These are phyloP conservation scores for Penicillium sp. DNA, from an alignment of 2,329 filamentous ascomycete species.

Conservation along the genomic window DNA sequence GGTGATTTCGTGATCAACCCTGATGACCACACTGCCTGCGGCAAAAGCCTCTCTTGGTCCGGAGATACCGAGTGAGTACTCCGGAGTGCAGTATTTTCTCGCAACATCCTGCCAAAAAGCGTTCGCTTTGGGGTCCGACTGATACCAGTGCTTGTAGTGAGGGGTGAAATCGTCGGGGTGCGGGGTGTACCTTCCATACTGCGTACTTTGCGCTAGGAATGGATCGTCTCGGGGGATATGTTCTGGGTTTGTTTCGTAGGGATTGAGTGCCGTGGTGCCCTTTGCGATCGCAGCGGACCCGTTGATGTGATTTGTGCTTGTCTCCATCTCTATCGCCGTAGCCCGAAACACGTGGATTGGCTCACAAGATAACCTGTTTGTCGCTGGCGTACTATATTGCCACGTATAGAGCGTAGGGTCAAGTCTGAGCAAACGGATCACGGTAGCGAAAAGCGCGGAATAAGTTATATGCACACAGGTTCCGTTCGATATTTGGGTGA, in stretches of 20 bases:
- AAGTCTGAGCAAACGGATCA: neutral
- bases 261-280: conserved; percentile 20
- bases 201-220: conserved; percentile 31
- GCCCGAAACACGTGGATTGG: neutral
- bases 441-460: conserved; percentile 13
- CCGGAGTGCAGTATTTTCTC: conserved; percentile 29
- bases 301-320: conserved; percentile 22
- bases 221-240: conserved; percentile 34
- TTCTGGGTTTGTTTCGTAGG: conserved; percentile 36
- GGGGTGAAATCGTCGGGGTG: conserved; percentile 37
- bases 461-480: conserved; percentile 17
- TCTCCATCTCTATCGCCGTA: conserved; percentile 26
- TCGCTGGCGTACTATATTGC: neutral
- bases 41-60: conserved; percentile 35
- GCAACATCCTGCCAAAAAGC: conserved; percentile 39
- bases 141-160: conserved; percentile 33
- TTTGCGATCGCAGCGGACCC: conserved; percentile 14
- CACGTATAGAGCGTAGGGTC: neutral
- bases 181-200: conserved; percentile 37
- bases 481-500: conserved; percentile 8
- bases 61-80: conserved; percentile 32
- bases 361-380: neutral
- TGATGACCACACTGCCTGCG: conserved; percentile 37
- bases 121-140: conserved; percentile 28
- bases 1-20: conserved; percentile 32